A percentile compares a stretch with the other conserved stretches of the same genome.
Conservation (phyloP, 2,329 filamentous ascomycete species). For the Xylariaceae sp. region DNA sequence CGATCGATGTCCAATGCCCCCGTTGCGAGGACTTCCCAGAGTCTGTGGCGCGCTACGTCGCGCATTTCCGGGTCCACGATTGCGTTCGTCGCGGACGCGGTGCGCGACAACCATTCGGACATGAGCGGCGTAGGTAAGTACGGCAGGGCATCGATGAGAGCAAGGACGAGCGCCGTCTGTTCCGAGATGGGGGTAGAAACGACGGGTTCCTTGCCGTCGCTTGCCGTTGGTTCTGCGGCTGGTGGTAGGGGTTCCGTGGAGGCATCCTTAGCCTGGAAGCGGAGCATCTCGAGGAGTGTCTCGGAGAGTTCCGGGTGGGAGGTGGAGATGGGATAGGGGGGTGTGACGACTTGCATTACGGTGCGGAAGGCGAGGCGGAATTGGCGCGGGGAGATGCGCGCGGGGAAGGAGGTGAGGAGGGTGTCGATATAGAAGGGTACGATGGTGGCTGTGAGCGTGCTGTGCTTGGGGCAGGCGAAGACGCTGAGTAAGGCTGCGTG, state of each 20-base stretch:
- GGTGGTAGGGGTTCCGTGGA: constrained; percentile 37
- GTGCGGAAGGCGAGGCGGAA: constrained; percentile 87
- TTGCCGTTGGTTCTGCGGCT: neutral
- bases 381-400: constrained; percentile 72
- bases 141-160: constrained; percentile 73
- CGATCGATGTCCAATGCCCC: constrained; percentile 88
- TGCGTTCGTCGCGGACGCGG: constrained; percentile 60
- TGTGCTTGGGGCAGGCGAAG: constrained; percentile 73
- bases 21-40: constrained; percentile 73
- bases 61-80: constrained; percentile 59
- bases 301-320: constrained; percentile 74
- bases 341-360: constrained; percentile 73
- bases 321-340: constrained; percentile 69
- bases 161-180: constrained; percentile 69
- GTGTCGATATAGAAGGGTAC: constrained; percentile 80
- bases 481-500: constrained; percentile 78
- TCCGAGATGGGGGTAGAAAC: constrained; percentile 52
- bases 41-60: constrained; percentile 60
- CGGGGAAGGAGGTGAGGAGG: constrained; percentile 73
- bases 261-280: constrained; percentile 54
- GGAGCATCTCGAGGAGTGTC: constrained; percentile 71
- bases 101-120: constrained; percentile 73
- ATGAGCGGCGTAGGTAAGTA: constrained; percentile 64
- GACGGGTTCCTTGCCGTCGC: neutral
- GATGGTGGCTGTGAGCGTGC: constrained; percentile 62